A percentile compares a stretch with the other conserved stretches of the same genome.
phyloP scores from a whole-genome alignment of 352 stramenopile species.

The Peronospora tabacina region DNA sequence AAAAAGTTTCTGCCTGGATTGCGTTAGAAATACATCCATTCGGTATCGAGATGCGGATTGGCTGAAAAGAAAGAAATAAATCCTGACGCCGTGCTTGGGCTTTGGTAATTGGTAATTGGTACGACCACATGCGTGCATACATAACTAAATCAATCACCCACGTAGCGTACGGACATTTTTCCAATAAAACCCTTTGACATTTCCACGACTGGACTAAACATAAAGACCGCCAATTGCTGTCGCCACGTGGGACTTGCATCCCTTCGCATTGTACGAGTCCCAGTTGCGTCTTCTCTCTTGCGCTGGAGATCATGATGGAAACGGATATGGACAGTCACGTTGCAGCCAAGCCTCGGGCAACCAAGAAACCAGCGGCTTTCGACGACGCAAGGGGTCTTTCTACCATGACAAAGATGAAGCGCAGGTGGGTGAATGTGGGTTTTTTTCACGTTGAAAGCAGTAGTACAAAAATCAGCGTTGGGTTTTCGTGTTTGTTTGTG shows the following conservation, averaged over 20 bases:
- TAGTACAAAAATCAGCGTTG: background rate
- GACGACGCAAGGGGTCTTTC: slow-evolving; percentile 10
- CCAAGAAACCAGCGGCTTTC: slow-evolving; percentile 18
- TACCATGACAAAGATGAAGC: slow-evolving; percentile 36
- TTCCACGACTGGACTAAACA: too few relatives aligned
- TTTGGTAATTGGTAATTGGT: too few relatives aligned
- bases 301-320: slow-evolving; percentile 8
- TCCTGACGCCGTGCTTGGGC: too few relatives aligned
- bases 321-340: slow-evolving; percentile 3
- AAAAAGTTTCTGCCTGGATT: background rate
- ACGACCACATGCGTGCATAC: too few relatives aligned
- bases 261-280: background rate
- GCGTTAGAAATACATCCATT: background rate
- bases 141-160: too few relatives aligned
- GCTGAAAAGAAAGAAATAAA: too few relatives aligned
- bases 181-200: too few relatives aligned
- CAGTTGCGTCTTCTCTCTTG: background rate
- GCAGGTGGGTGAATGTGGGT: slow-evolving; percentile 17
- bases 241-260: too few relatives aligned
- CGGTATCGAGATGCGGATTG: too few relatives aligned
- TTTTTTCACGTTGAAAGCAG: slow-evolving; percentile 2
- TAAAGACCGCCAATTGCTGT: too few relatives aligned
- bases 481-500: slow-evolving; percentile 5
- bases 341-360: slow-evolving; percentile 8
- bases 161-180: too few relatives aligned